phyloP scores from a whole-genome alignment of 768 basidiomycete genomes.

The Suillus lakei region DNA sequence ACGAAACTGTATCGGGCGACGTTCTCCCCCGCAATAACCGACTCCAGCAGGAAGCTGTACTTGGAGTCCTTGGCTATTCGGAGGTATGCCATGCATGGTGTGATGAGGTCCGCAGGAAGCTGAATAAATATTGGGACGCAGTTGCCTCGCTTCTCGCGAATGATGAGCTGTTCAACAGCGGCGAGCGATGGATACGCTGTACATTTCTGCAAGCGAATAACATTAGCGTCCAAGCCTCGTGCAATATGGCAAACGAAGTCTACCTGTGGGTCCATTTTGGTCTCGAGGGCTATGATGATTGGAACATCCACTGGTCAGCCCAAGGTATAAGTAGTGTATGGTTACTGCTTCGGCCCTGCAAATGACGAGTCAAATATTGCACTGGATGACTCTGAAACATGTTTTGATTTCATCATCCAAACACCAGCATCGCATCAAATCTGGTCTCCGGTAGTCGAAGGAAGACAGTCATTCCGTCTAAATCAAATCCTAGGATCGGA shows the following conservation, averaged over 20 bases:
- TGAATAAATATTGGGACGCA: slow-evolving; percentile 92
- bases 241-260: background rate
- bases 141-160: slow-evolving; percentile 85
- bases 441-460: background rate
- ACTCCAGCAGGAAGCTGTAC: slow-evolving; percentile 95
- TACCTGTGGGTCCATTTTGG: slow-evolving; percentile 32
- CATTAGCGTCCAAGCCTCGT: background rate
- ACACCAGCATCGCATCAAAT: background rate
- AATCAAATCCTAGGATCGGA: background rate
- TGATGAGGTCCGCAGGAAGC: slow-evolving; percentile 93
- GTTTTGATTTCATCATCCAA: background rate
- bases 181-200: slow-evolving; percentile 73
- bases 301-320: background rate
- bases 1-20: slow-evolving; percentile 95
- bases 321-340: background rate
- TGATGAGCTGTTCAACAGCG: slow-evolving; percentile 76
- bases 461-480: background rate
- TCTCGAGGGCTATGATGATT: background rate
- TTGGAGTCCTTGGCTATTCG: slow-evolving; percentile 90
- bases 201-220: slow-evolving; percentile 53
- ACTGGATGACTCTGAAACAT: slow-evolving; percentile 3
- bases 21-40: slow-evolving; percentile 88
- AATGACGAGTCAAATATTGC: background rate
- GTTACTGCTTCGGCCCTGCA: background rate
- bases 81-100: slow-evolving; percentile 96